Evolutionary conservation across 139 green algal genomes (phyloP), one percentile per base, ranked within the genome.

Genomic region (Coccomyxa sp.): DNA sequence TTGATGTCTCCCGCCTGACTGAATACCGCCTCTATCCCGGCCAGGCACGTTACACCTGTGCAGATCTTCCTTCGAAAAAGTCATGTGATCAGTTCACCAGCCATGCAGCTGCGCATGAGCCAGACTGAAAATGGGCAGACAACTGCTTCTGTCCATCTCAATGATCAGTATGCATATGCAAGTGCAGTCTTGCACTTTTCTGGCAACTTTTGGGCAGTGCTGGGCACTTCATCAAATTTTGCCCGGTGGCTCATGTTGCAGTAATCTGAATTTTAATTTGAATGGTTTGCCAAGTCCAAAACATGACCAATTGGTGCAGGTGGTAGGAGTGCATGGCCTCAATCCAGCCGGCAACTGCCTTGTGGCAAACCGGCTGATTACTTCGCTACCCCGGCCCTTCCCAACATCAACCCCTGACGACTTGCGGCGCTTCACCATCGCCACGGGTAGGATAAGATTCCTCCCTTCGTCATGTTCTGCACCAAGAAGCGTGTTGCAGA

Each of bases 341-440:
- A 98, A 97, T 88, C 94, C 94, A 16, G 91, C 85, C 30, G 95
- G 94, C 17, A 68, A 85, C 27, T 90, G 81, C 81, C 88, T 98
- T 76, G 81, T 97, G 9, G 95, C 92, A 1, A 80, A 85, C 14
- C 45, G 90, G 58, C 63, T 98, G 67, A 82, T 93, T 80, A 87
- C 87, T 0, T 85, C 90, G 80, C 21, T 94, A 38, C 88, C 92
- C 10, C 80, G 59, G 18, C 84, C 84, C 0, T 60, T 88, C 15
- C 28, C 38, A 10, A 30, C 30, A 16, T 88, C 59, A 25, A 68
- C 31, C 14, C 30, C 81, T 28, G 57, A 38, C 17, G 7, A 87
- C n/a, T 30, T 85, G 58, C 63, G 80, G 0, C n/a, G 31, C 0
- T 63, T 66, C n/a, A 81, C 81, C 13, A 12, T 14, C 0, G 81